Evolutionary conservation across 371 early-diverging fungal species (phyloP), one percentile per base, ranked within the genome.

Genomic region (Spiromyces aspiralis): DNA sequence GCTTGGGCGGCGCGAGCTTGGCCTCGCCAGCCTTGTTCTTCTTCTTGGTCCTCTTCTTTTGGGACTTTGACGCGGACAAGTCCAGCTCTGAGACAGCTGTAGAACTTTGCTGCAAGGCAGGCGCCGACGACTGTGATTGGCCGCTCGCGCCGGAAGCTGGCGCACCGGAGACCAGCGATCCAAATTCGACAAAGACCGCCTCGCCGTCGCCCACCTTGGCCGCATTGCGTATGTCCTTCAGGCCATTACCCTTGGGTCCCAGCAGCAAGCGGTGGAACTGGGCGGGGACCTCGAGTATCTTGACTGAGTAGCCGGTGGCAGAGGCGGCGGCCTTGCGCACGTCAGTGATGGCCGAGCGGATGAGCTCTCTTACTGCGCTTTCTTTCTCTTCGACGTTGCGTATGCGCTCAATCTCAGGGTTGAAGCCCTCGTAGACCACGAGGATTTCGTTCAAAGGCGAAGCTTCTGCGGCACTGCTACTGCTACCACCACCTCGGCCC

Each of bases 221-320:
- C 0, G 49, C 53, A 2, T 13, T 25, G 13, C 60, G 50, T 10
- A 67, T 24, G 1, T 47, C 47, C n/a, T 43, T 26, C 4, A 90
- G 66, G 2, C 79, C 79, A 3, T 81, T 71, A 19, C 86, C 83
- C 45, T 76, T 79, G 43, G 84, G 67, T 0, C 84, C 84, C 64
- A 80, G 78, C 50, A 95, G 68, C n/a, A 71, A 54, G 2, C 77
- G 74, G 64, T 95, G 94, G 63, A 77, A 82, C 57, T 77, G 74
- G 26, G 72, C 54, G 44, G 88, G 86, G 22, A 92, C 74, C 3
- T 60, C 60, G 24, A 85, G 56, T 1, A 66, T 62, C 49, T 74
- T 71, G 50, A 79, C 76, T 6, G 77, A 62, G 50, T 82, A 81
- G 49, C 90, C 86, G 12, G 83, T 54, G 47, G 78, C 79, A 26